Percentiles rank a stretch among this genome's conserved stretches.
phyloP scores from a whole-genome alignment of 139 green algal species.

The Coelastrella sp. region DNA sequence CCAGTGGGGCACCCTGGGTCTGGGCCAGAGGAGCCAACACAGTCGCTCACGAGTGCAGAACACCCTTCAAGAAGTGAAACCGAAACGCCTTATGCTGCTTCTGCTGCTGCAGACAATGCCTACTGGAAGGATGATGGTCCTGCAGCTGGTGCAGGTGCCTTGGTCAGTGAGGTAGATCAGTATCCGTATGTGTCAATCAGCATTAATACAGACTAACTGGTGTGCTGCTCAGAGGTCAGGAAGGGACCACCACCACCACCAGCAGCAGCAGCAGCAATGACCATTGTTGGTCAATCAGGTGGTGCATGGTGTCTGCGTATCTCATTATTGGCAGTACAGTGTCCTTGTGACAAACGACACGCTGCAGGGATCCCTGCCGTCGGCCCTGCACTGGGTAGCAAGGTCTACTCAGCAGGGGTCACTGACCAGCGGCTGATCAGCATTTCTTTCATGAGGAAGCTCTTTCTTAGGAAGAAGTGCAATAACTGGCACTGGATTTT shows the following conservation, averaged over 20 bases:
- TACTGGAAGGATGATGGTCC: constrained; percentile 71
- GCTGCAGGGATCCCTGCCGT: background rate
- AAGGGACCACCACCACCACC: background rate
- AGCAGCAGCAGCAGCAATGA: background rate
- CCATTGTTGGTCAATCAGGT: background rate
- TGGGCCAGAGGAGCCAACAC: no score
- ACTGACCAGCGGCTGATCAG: no score
- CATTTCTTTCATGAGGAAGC: no score
- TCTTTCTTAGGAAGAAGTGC: no score
- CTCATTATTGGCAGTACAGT: background rate
- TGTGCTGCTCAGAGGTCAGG: background rate
- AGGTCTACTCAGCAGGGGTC: no score
- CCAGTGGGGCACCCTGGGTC: no score
- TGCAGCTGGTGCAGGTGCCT: constrained; percentile 45
- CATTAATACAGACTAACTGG: constrained; percentile 70
- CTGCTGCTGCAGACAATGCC: constrained; percentile 34
- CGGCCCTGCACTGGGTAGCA: no score
- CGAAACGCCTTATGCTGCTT: background rate
- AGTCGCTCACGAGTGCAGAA: background rate
- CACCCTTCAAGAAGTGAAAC: background rate
- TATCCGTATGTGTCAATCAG: constrained; percentile 91
- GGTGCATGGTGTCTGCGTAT: background rate
- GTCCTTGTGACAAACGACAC: background rate
- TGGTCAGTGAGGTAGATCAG: constrained; percentile 68
- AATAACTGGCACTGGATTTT: no score